Evolutionary conservation across 441 rosid genomes (phyloP).

Genomic region (Jatropha podagrica): DNA sequence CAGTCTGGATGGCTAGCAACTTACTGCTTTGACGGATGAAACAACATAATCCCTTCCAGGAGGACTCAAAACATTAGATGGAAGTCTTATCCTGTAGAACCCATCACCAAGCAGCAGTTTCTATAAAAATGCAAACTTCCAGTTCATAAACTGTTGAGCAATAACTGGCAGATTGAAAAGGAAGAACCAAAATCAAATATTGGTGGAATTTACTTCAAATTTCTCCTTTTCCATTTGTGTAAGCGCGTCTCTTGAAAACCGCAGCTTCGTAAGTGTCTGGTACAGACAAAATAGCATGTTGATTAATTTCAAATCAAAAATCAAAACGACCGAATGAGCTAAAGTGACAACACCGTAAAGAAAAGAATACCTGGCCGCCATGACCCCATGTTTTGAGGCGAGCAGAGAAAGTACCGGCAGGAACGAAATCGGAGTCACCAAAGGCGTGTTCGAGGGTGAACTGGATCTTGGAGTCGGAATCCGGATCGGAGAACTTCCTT

Average conservation of each 20-base stretch:
- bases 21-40: conserved; percentile 90
- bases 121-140: conserved; percentile 35
- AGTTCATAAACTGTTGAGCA: conserved; percentile 7
- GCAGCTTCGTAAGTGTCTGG: conserved; percentile 81
- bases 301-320: neutral
- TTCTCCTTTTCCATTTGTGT: conserved; percentile 54
- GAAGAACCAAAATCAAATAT: conserved; percentile 1
- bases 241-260: conserved; percentile 74
- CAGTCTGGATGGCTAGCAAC: conserved; percentile 17
- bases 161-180: conserved; percentile 9
- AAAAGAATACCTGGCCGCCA: conserved; percentile 63
- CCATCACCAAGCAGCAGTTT: conserved; percentile 71
- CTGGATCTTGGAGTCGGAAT: conserved; percentile 88
- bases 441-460: conserved; percentile 91
- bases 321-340: neutral
- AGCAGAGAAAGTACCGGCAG: conserved; percentile 86
- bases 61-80: conserved; percentile 79
- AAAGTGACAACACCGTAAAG: neutral
- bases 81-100: conserved; percentile 81
- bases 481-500: conserved; percentile 60
- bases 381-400: conserved; percentile 82
- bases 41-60: conserved; percentile 70
- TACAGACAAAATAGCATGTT: neutral
- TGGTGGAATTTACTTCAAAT: conserved; percentile 50
- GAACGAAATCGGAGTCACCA: conserved; percentile 75